Evolutionary conservation across 1,139 yeast genomes (phyloP).

Genomic region (Diutina mesorugosa): DNA sequence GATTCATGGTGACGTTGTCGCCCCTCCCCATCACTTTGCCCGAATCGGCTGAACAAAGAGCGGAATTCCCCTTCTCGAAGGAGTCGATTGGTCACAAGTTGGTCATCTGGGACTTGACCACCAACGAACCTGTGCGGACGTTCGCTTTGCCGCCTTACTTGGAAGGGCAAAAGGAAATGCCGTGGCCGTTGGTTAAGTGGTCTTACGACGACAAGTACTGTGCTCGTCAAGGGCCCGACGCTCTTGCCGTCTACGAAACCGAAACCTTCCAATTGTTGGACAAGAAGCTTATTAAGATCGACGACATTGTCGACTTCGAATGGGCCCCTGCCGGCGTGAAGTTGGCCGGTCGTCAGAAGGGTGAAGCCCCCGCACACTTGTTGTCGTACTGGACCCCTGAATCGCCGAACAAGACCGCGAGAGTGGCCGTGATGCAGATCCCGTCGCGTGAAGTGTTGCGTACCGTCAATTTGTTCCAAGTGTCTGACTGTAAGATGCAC

Average conservation of each 20-base stretch:
- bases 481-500: slow-evolving; percentile 78
- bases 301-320: slow-evolving; percentile 83
- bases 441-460: slow-evolving; percentile 76
- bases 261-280: slow-evolving; percentile 65
- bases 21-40: slow-evolving; percentile 72
- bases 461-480: slow-evolving; percentile 91
- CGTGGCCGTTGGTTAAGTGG: slow-evolving; percentile 98
- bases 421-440: slow-evolving; percentile 83
- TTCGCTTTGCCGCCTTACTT: slow-evolving; percentile 80
- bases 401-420: slow-evolving; percentile 81
- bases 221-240: slow-evolving; percentile 92
- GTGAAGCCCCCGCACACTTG: slow-evolving; percentile 47
- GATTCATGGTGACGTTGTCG: slow-evolving; percentile 81
- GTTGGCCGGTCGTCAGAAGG: slow-evolving; percentile 38
- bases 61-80: slow-evolving; percentile 69
- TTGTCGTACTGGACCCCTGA: slow-evolving; percentile 98
- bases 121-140: slow-evolving; percentile 78
- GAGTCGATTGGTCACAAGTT: slow-evolving; percentile 89
- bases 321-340: slow-evolving; percentile 87
- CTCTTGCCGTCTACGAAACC: slow-evolving; percentile 74
- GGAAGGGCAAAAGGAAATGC: slow-evolving; percentile 59
- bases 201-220: slow-evolving; percentile 86
- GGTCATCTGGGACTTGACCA: slow-evolving; percentile 83
- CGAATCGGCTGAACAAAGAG: slow-evolving; percentile 49
- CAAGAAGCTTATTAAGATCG: slow-evolving; percentile 73